These are phyloP conservation scores for Skeletonema marinoi DNA, from an alignment of 108 stramenopile species.

Conservation along the genomic window DNA sequence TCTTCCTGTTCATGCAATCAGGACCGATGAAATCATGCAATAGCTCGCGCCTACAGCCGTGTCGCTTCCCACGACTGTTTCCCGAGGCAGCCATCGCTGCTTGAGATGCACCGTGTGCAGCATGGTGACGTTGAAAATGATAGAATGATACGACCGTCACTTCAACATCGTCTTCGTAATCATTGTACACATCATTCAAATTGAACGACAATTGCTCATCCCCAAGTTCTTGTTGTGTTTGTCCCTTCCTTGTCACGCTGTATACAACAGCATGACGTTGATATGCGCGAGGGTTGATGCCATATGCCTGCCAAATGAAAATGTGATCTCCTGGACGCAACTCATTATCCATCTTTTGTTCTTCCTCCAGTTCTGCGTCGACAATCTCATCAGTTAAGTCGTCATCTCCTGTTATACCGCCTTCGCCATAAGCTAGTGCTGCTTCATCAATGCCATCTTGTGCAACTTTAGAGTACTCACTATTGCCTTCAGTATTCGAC, in stretches of 20 bases:
- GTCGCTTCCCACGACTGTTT: conserved; percentile 29
- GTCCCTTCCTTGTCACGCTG: conserved; percentile 21
- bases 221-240: conserved; percentile 1
- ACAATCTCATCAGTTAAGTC: neutral
- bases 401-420: conserved; percentile 8
- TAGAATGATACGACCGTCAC: conserved; percentile 51
- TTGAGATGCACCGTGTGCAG: conserved; percentile 24
- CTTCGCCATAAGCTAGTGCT: conserved; percentile 13
- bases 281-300: conserved; percentile 46
- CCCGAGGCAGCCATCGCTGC: conserved; percentile 17
- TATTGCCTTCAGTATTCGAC: conserved; percentile 2
- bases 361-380: conserved; percentile 23
- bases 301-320: conserved; percentile 52
- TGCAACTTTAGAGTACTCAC: neutral
- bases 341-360: conserved; percentile 31
- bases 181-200: conserved; percentile 24
- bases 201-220: conserved; percentile 20
- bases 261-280: conserved; percentile 52
- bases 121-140: conserved; percentile 40
- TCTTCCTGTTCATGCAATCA: conserved; percentile 33
- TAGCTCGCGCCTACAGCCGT: conserved; percentile 29
- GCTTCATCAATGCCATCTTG: conserved; percentile 25
- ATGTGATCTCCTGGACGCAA: conserved; percentile 53
- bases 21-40: conserved; percentile 34
- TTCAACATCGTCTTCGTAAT: conserved; percentile 21